A percentile compares a stretch with the other conserved stretches of the same genome.
phyloP scores from a whole-genome alignment of 2,329 filamentous ascomycete genomes.

The Aspergillus pseudoviridinutans region DNA sequence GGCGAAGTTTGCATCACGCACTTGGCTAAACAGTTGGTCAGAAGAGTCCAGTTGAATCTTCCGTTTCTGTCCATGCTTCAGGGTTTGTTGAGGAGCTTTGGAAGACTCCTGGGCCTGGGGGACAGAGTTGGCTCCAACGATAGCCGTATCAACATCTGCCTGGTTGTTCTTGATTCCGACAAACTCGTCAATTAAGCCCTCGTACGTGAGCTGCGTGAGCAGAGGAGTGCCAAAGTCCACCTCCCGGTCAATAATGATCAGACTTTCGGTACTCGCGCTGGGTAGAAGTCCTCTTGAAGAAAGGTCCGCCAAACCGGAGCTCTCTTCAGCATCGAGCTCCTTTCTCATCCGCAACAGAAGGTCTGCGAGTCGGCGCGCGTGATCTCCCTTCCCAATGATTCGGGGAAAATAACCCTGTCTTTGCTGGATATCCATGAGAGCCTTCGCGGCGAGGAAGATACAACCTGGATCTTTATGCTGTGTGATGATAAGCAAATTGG shows the following conservation, averaged over 20 bases:
- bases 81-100: slow-evolving; percentile 43
- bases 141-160: slow-evolving; percentile 83
- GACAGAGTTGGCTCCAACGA: slow-evolving; percentile 67
- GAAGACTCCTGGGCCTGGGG: slow-evolving; percentile 54
- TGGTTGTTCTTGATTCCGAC: slow-evolving; percentile 91
- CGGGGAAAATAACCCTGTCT: slow-evolving; percentile 90
- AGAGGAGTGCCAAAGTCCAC: slow-evolving; percentile 89
- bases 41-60: slow-evolving; percentile 86
- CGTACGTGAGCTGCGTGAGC: slow-evolving; percentile 93
- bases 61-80: slow-evolving; percentile 67
- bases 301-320: slow-evolving; percentile 53
- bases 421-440: slow-evolving; percentile 90
- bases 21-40: slow-evolving; percentile 80
- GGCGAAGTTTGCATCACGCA: slow-evolving; percentile 91
- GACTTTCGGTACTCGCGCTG: slow-evolving; percentile 80
- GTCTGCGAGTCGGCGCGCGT: slow-evolving; percentile 83
- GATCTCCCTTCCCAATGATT: slow-evolving; percentile 92
- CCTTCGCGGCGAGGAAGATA: slow-evolving; percentile 83
- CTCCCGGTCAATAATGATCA: slow-evolving; percentile 93
- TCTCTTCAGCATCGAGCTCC: slow-evolving; percentile 78
- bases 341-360: slow-evolving; percentile 86
- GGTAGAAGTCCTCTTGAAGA: slow-evolving; percentile 67
- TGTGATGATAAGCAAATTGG: slow-evolving; percentile 2
- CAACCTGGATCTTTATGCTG: slow-evolving; percentile 82
- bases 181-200: slow-evolving; percentile 90